phyloP scores from a whole-genome alignment of 345 rosid species.

The Microthlaspi erraticum region DNA sequence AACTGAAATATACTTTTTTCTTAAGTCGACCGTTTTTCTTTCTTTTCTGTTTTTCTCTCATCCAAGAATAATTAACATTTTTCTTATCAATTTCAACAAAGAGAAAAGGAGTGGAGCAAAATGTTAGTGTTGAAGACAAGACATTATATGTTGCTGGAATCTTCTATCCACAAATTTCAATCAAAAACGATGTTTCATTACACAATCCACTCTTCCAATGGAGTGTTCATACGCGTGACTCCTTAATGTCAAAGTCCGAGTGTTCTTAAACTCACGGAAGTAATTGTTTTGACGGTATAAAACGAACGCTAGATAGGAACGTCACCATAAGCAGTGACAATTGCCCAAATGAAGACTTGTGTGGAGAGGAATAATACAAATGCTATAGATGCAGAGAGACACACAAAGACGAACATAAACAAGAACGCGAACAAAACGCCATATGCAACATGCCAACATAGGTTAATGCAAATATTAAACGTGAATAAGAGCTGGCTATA shows the following conservation, averaged over 20 bases:
- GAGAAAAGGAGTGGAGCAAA: constrained; percentile 8
- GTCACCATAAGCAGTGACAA: no score
- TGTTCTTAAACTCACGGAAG: no score
- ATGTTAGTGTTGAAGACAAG: background rate
- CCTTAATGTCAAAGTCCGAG: background rate
- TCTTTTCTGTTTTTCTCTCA: background rate
- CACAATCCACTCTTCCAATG: background rate
- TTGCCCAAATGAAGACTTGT: no score
- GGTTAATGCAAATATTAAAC: background rate
- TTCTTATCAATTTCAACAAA: background rate
- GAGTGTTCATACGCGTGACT: background rate
- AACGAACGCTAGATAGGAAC: background rate
- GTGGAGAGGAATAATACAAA: background rate
- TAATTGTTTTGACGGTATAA: no score
- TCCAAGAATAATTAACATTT: background rate
- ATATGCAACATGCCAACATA: no score
- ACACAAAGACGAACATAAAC: background rate
- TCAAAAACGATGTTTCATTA: background rate
- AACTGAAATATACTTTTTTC: background rate
- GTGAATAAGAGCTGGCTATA: background rate
- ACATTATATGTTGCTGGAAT: constrained; percentile 4
- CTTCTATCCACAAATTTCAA: background rate
- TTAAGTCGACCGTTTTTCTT: background rate
- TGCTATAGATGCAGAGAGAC: background rate
- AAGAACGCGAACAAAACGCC: background rate